phyloP scores from a whole-genome alignment of 2,329 filamentous ascomycete genomes.

The Camillea tinctor region DNA sequence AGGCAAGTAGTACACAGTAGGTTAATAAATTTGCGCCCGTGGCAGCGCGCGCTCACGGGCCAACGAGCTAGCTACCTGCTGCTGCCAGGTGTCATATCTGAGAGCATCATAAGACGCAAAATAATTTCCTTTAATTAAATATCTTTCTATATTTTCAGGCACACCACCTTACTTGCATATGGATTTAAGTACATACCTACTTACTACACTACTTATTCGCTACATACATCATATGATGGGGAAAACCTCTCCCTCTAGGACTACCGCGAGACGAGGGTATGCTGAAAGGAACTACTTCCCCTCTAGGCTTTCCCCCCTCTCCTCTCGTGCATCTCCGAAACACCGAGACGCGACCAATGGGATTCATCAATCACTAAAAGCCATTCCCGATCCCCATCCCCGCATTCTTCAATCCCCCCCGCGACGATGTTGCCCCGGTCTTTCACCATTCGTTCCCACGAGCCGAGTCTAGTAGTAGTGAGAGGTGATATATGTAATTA shows the following conservation, averaged over 20 bases:
- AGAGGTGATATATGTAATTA: no score
- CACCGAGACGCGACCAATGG: neutral
- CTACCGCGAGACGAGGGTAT: no score
- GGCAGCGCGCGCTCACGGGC: neutral
- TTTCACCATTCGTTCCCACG: neutral
- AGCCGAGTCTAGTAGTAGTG: neutral
- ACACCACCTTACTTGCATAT: no score
- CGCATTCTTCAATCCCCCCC: neutral
- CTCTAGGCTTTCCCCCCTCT: no score
- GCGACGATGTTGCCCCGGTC: neutral
- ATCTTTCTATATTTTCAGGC: neutral
- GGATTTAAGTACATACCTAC: no score
- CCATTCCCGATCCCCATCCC: no score
- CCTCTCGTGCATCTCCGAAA: neutral
- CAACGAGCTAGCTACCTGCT: neutral
- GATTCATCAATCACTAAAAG: neutral
- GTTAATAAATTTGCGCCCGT: neutral
- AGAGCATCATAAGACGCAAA: neutral
- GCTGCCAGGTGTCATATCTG: neutral
- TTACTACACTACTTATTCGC: no score
- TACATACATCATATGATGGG: no score
- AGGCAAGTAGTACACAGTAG: no score
- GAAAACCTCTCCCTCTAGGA: no score
- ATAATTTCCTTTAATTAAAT: neutral
- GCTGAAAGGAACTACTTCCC: no score